A percentile compares a stretch with the other conserved stretches of the same genome.
Conservation (phyloP, 345 rosid species). For the Moricandia arvensis region DNA sequence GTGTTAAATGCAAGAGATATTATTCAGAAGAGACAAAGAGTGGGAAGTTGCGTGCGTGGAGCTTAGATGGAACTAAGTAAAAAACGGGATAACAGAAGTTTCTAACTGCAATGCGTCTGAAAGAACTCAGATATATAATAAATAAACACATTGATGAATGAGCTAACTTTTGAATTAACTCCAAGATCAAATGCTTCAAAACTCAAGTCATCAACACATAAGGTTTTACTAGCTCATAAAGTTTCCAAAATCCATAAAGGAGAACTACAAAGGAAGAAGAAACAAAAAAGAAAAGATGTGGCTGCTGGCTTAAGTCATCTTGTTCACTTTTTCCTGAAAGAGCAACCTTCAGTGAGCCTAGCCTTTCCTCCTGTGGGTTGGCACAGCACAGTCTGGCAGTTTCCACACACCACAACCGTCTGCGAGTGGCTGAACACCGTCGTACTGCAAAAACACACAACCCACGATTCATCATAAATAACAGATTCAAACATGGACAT, state of each 20-base stretch:
- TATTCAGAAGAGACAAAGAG: not conserved
- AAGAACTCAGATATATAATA: not conserved
- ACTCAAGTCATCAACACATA: not conserved
- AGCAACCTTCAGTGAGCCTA: slow-evolving; percentile 50
- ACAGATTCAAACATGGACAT: no score
- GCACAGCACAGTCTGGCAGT: slow-evolving; percentile 58
- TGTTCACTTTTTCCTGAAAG: slow-evolving; percentile 47
- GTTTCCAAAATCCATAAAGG: not conserved
- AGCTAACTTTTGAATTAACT: not conserved
- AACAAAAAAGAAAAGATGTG: not conserved
- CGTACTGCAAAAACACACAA: slow-evolving; percentile 39
- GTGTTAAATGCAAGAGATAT: slow-evolving; percentile 16
- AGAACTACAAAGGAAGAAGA: not conserved
- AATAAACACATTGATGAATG: not conserved
- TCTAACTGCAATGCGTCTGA: not conserved
- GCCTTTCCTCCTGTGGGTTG: slow-evolving; percentile 63
- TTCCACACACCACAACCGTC: slow-evolving; percentile 56
- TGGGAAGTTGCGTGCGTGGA: not conserved
- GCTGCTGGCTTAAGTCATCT: not conserved
- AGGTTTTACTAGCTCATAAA: no score
- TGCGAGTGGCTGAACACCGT: slow-evolving; percentile 66
- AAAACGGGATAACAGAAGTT: not conserved
- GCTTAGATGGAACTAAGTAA: not conserved
- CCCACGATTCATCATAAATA: not conserved
- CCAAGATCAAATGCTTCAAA: not conserved